A percentile compares a stretch with the other conserved stretches of the same genome.
These are phyloP conservation scores for Candida ovalis DNA, from an alignment of 805 yeast species.

Conservation along the genomic window DNA sequence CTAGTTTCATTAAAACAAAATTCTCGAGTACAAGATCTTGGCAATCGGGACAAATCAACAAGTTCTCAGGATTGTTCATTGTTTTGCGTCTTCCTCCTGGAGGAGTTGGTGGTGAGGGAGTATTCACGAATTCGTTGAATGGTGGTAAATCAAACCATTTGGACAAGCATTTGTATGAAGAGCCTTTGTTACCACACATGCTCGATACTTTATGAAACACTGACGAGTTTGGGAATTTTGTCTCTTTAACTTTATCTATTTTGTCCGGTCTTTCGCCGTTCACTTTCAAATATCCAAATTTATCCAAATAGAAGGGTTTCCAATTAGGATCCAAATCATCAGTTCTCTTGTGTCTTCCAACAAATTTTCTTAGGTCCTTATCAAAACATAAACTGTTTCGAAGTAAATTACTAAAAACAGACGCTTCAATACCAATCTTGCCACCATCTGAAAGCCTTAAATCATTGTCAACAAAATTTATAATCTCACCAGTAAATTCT, in stretches of 20 bases:
- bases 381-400: conserved; percentile 28
- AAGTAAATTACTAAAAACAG: conserved; percentile 27
- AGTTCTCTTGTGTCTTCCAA: conserved; percentile 22
- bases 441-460: conserved; percentile 22
- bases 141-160: conserved; percentile 37
- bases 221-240: conserved; percentile 30
- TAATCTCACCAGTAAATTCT: conserved; percentile 26
- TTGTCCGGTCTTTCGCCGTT: conserved; percentile 6
- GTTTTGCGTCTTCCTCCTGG: conserved; percentile 24
- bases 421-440: conserved; percentile 26
- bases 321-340: conserved; percentile 13
- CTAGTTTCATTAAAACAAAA: conserved; percentile 28
- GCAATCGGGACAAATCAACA: conserved; percentile 29
- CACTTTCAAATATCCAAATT: conserved; percentile 25
- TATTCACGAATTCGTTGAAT: conserved; percentile 29
- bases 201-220: conserved; percentile 25
- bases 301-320: conserved; percentile 29
- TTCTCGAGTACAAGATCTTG: conserved; percentile 26
- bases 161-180: conserved; percentile 25
- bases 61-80: conserved; percentile 31
- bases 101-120: conserved; percentile 34
- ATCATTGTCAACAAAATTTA: conserved; percentile 29
- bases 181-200: conserved; percentile 25
- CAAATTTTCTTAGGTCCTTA: conserved; percentile 19
- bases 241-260: conserved; percentile 11